A percentile compares a stretch with the other conserved stretches of the same genome.
Evolutionary conservation across 352 stramenopile species (phyloP).

Genomic region (Globisporangium solare): DNA sequence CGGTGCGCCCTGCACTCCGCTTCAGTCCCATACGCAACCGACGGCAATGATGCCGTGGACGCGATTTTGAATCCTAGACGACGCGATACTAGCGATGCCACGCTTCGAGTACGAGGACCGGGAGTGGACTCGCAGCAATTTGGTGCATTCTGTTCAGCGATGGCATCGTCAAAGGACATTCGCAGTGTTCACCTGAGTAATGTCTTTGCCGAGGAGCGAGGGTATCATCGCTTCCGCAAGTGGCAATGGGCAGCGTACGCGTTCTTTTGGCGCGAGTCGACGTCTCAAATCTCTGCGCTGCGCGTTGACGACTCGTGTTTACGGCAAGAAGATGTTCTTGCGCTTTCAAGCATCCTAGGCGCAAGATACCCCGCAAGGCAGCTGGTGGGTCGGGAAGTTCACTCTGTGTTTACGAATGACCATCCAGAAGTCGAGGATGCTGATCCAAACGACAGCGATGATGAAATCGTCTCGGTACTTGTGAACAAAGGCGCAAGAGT

Average conservation of each 20-base stretch:
- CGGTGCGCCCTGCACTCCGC: background rate
- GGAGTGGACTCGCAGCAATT: constrained; percentile 13
- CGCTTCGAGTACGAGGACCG: constrained; percentile 1
- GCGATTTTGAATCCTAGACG: background rate
- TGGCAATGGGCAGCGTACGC: constrained; percentile 17
- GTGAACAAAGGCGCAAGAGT: constrained; percentile 11
- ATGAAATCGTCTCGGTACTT: constrained; percentile 11
- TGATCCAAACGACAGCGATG: background rate
- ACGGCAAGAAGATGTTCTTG: constrained; percentile 4
- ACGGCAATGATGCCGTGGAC: background rate
- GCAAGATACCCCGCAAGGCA: constrained; percentile 11
- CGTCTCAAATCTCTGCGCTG: constrained; percentile 1
- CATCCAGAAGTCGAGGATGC: background rate
- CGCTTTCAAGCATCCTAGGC: constrained; percentile 7
- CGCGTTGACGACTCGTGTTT: constrained; percentile 11
- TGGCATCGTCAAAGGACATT: constrained; percentile 8
- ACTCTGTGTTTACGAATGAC: too few relatives aligned
- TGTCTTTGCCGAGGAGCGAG: constrained; percentile 9
- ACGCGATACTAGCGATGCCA: too few relatives aligned
- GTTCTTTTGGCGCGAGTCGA: constrained; percentile 13
- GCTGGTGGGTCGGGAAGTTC: background rate
- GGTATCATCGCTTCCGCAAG: constrained; percentile 8
- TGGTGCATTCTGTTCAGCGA: constrained; percentile 14
- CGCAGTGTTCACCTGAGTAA: constrained; percentile 7
- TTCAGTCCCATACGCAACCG: too few relatives aligned